Conservation (phyloP, 1,284 basidiomycete genomes). For the Apiotrichum montevideense region DNA sequence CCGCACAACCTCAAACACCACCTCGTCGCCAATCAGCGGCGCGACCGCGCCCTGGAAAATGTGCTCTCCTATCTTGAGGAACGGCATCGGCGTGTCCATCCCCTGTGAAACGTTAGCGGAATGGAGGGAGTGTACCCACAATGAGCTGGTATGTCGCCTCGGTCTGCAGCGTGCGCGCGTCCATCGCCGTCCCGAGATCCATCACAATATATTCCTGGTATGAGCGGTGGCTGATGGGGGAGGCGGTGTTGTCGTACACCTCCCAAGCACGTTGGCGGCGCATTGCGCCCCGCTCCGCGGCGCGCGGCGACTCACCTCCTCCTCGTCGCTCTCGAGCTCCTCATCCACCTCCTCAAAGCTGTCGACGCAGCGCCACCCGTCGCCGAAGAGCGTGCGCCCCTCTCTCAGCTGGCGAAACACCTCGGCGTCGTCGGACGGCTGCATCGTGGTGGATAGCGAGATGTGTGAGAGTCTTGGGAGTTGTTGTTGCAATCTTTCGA, state of each 20-base stretch:
- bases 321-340: slow-evolving; percentile 33
- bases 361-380: slow-evolving; percentile 36
- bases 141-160: slow-evolving; percentile 40
- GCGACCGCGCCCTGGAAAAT: slow-evolving; percentile 38
- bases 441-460: not conserved
- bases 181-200: slow-evolving; percentile 36
- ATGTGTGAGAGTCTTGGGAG: not conserved
- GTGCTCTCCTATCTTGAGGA: slow-evolving; percentile 42
- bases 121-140: slow-evolving; percentile 19
- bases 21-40: slow-evolving; percentile 42
- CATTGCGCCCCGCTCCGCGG: too few relatives aligned
- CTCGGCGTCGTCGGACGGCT: slow-evolving; percentile 6
- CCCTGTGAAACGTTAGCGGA: slow-evolving; percentile 24
- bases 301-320: slow-evolving; percentile 29
- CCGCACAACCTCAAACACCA: slow-evolving; percentile 35
- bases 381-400: slow-evolving; percentile 25
- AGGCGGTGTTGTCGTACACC: too few relatives aligned
- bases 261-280: too few relatives aligned
- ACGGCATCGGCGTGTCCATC: slow-evolving; percentile 42
- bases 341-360: slow-evolving; percentile 37
- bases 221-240: not conserved
- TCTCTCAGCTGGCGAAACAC: slow-evolving; percentile 7
- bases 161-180: slow-evolving; percentile 27
- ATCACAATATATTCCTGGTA: slow-evolving; percentile 31
- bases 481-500: not conserved